Base-by-base conservation (phyloP, 768 basidiomycete genomes). In the Amylocystis lapponica region DNA sequence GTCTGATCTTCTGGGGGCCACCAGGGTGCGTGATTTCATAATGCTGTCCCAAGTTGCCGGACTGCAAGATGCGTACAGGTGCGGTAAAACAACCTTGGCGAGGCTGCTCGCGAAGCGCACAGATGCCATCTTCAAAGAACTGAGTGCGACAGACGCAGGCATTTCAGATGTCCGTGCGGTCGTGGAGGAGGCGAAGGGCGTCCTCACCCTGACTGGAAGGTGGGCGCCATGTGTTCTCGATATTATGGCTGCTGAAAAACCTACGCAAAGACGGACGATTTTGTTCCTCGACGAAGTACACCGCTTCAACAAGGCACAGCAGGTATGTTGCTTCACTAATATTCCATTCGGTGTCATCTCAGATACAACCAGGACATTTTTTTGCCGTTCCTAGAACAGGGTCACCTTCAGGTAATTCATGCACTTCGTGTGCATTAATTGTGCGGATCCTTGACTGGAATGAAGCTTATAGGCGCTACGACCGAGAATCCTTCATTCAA, bases 401-500 rank as follows among this genome's bases (percentile, higher is more conserved):
- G 90, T 1, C 74, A 75, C 48, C 76, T 91, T 20, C 83, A 83
- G 63, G 78, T 49, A 30, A 41, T n/a, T n/a, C n/a, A n/a, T n/a
- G 33, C 31, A 8, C 6, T 20, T 33, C 27, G 5, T 23, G 27
- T 12, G 7, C 41, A 27, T 16, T 30, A 17, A n/a, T 29, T 13
- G 19, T 34, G 19, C 26, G 32, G 26, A 43, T 27, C 41, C 17
- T 39, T 39, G 43, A 37, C 19, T 29, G 21, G 23, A 34, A 12
- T 13, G 16, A 14, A 83, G 77, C 65, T 89, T 22, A 76, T 90
- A 53, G 87, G 87, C 21, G 87, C 89, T 1, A 93, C 89, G 3
- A 92, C 89, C 1, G 90, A 93, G 61, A 93, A 93, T 49, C 89
- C 89, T 1, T 88, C 86, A 0, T 93, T 93, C 67, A 86, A 84